phyloP scores from a whole-genome alignment of 257 asterid species.

The Capsicum rhomboideum region DNA sequence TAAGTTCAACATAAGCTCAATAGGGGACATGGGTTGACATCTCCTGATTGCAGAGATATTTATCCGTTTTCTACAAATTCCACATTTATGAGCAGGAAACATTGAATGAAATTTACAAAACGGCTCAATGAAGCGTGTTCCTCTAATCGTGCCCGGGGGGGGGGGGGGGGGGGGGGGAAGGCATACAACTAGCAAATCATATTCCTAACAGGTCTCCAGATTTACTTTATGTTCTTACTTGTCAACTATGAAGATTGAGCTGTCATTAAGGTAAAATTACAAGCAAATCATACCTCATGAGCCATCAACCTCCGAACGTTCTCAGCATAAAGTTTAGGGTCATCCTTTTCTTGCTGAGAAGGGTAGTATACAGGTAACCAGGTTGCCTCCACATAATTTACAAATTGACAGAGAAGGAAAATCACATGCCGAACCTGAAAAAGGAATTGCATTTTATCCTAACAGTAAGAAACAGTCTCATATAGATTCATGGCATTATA shows the following conservation, averaged over 20 bases:
- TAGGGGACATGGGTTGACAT: not conserved
- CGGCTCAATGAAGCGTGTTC: not conserved
- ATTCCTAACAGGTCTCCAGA: not conserved
- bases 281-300: conserved; percentile 51
- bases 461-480: conserved; percentile 6
- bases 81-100: not conserved
- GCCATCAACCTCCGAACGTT: conserved; percentile 86
- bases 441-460: conserved; percentile 12
- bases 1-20: not conserved
- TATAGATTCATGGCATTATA: not conserved
- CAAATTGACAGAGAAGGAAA: conserved; percentile 83
- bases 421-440: conserved; percentile 81
- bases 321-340: conserved; percentile 82
- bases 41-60: not conserved
- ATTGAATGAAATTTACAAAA: not conserved
- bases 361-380: conserved; percentile 75
- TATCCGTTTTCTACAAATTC: not conserved
- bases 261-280: not conserved
- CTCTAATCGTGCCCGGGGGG: not conserved
- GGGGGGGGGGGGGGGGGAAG: not conserved
- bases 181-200: not conserved
- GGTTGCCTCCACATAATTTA: conserved; percentile 61
- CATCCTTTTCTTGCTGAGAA: conserved; percentile 78
- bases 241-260: not conserved
- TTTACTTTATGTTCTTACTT: not conserved